Percentiles rank a stretch among this genome's conserved stretches.
Evolutionary conservation across 441 rosid species (phyloP).

Genomic region (Gossypium davidsonii): DNA sequence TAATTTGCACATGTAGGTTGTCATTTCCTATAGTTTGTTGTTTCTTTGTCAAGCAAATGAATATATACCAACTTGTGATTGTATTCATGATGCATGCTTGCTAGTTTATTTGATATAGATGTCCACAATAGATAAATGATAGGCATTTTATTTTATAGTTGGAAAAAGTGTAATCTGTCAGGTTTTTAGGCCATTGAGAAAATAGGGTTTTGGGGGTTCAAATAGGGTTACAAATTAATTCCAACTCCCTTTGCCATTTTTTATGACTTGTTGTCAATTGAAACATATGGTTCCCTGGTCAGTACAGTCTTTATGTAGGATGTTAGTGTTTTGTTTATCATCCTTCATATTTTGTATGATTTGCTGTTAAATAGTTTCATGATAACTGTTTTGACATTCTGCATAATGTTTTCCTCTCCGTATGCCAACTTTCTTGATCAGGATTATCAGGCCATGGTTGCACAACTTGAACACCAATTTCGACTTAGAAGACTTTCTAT

Average conservation of each 20-base stretch:
- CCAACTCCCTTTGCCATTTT: neutral
- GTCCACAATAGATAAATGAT: neutral
- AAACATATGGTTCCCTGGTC: neutral
- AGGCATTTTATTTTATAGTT: neutral
- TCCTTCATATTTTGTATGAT: neutral
- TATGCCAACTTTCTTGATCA: constrained; percentile 23
- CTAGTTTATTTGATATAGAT: neutral
- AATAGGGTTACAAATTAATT: neutral
- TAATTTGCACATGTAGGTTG: neutral
- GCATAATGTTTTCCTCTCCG: neutral
- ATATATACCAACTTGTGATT: neutral
- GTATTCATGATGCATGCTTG: neutral
- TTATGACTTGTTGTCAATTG: neutral
- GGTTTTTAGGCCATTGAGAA: neutral
- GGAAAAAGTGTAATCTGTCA: neutral
- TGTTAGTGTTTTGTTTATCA: neutral
- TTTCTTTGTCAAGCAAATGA: neutral
- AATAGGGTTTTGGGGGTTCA: neutral
- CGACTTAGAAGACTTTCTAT: constrained; percentile 92
- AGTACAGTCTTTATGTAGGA: neutral
- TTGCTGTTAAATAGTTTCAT: constrained; percentile 2
- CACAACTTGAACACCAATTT: constrained; percentile 96
- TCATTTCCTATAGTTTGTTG: neutral
- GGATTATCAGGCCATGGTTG: constrained; percentile 95
- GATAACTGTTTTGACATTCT: neutral